These are phyloP conservation scores for Eucalyptus erythrocorys DNA, from an alignment of 345 rosid species.

Conservation along the genomic window DNA sequence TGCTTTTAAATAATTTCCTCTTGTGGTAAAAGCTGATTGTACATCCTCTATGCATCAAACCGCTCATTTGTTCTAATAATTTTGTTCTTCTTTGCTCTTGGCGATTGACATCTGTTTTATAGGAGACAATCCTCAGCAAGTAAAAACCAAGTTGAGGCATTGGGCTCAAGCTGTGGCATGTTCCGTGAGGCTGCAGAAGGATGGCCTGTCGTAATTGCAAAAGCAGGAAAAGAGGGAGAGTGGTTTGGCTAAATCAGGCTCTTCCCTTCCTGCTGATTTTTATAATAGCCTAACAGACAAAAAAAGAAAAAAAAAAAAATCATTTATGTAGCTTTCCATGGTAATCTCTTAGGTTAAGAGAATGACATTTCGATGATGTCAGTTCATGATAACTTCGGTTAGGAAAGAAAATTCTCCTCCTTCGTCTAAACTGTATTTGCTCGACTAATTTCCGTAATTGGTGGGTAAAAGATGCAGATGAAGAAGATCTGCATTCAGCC, in stretches of 20 bases:
- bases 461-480: neutral
- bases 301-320: neutral
- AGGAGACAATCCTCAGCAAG: constrained; percentile 71
- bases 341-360: neutral
- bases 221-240: neutral
- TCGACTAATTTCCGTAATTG: neutral
- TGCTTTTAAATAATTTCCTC: neutral
- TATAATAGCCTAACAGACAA: neutral
- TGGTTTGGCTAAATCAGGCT: neutral
- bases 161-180: constrained; percentile 99
- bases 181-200: constrained; percentile 34
- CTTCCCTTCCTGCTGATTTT: neutral
- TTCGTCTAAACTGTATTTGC: neutral
- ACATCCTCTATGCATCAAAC: neutral
- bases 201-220: neutral
- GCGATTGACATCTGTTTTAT: neutral
- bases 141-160: constrained; percentile 75
- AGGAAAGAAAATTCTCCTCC: neutral
- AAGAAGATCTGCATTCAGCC: neutral
- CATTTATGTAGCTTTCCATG: neutral
- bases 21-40: neutral
- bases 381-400: neutral
- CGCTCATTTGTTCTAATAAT: neutral
- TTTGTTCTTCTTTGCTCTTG: neutral
- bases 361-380: neutral